Conservation (phyloP, 2,329 filamentous ascomycete genomes). For the Neofusicoccum parvum region DNA sequence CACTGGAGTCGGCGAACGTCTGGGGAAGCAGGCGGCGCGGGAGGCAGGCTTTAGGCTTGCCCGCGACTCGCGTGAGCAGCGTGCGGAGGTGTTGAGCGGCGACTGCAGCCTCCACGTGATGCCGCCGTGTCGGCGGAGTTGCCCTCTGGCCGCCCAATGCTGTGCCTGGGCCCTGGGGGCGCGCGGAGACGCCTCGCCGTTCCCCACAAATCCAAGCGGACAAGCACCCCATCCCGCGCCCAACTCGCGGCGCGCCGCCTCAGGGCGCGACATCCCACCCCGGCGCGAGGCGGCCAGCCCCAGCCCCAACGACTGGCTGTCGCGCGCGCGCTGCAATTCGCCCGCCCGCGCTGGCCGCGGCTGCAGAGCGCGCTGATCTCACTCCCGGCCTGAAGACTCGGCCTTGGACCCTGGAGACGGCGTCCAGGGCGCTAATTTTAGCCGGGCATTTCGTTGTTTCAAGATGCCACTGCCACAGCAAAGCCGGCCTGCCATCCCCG, state of each 20-base stretch:
- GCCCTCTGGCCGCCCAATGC: not conserved
- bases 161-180: too few species aligned
- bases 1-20: not conserved
- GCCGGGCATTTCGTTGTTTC: not conserved
- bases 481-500: not conserved
- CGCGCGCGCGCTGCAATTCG: not conserved
- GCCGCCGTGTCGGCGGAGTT: not conserved
- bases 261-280: not conserved
- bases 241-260: not conserved
- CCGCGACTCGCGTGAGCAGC: conserved; percentile 8
- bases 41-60: not conserved
- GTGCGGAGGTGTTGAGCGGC: conserved; percentile 17
- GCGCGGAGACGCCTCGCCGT: not conserved
- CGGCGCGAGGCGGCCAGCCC: not conserved
- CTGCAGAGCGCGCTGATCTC: not conserved
- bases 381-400: not conserved
- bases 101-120: conserved; percentile 2
- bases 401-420: not conserved
- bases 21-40: not conserved
- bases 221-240: not conserved
- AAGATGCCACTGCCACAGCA: not conserved
- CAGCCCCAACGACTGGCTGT: not conserved
- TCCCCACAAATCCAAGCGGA: conserved; percentile 3
- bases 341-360: too few species aligned
- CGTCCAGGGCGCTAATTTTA: conserved; percentile 10